Evolutionary conservation across 768 basidiomycete genomes (phyloP).

Genomic region (Mrakia gelida): DNA sequence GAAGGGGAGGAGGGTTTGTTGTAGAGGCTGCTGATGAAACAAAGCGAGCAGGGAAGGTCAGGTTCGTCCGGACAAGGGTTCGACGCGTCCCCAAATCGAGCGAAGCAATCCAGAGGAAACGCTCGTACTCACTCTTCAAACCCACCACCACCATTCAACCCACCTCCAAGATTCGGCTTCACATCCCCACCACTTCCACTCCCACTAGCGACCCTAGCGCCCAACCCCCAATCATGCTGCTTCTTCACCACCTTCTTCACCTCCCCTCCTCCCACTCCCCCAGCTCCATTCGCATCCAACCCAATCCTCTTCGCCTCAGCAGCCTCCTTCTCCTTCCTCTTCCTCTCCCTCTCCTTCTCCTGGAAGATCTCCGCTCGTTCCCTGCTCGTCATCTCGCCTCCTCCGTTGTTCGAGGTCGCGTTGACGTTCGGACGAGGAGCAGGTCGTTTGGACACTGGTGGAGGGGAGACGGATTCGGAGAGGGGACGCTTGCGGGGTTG

Average conservation of each 20-base stretch:
- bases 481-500: neutral
- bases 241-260: neutral
- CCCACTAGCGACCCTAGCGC: neutral
- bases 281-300: neutral
- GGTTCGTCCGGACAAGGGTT: no score
- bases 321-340: neutral
- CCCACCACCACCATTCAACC: neutral
- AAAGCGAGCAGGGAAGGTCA: no score
- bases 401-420: neutral
- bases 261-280: neutral
- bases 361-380: neutral
- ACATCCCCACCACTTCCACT: neutral
- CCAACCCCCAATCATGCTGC: conserved; percentile 1
- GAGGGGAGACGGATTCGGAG: neutral
- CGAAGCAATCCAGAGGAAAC: no score
- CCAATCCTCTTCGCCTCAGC: neutral
- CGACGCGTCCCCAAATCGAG: no score
- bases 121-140: neutral
- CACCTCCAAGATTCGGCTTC: neutral
- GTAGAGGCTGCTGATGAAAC: neutral
- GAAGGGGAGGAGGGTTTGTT: neutral
- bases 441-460: neutral
- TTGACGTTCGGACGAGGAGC: neutral
- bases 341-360: neutral
- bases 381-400: neutral